phyloP scores from a whole-genome alignment of 1,284 basidiomycete genomes.

The Trichosporon sp. region DNA sequence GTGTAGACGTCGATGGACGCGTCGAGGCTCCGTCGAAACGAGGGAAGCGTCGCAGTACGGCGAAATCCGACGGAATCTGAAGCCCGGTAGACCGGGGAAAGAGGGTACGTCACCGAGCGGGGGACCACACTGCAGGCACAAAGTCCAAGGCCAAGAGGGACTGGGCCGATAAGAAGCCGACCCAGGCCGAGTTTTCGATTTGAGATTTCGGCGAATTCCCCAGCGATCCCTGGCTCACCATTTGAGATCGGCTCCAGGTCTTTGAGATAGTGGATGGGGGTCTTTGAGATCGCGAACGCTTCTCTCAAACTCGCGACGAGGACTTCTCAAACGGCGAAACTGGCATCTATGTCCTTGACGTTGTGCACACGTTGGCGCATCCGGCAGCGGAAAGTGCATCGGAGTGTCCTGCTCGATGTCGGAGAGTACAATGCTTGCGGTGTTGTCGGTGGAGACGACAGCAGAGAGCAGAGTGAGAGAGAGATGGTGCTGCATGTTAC shows the following conservation, averaged over 20 bases:
- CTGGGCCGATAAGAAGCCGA: neutral
- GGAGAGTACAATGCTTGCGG: neutral
- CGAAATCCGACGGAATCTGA: neutral
- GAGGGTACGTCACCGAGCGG: neutral
- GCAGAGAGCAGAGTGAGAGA: neutral
- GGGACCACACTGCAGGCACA: neutral
- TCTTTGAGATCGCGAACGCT: constrained; percentile 1
- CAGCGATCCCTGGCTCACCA: neutral
- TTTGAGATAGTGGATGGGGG: neutral
- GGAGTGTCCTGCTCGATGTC: neutral
- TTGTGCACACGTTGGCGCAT: neutral
- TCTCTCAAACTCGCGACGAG: neutral
- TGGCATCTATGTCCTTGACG: neutral
- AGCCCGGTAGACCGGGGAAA: neutral
- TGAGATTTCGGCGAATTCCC: constrained; percentile 19
- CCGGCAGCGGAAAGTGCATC: constrained; percentile 14
- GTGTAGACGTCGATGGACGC: neutral
- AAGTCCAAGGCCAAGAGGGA: neutral
- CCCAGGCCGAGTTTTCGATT: constrained; percentile 4
- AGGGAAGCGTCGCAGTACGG: neutral
- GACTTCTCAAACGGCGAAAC: neutral
- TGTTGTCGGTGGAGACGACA: neutral
- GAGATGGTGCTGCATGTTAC: neutral
- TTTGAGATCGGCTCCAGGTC: constrained; percentile 6
- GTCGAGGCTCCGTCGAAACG: neutral